Conservation (phyloP, 2,329 filamentous ascomycete species). For the Monilinia vaccinii-corymbosi region DNA sequence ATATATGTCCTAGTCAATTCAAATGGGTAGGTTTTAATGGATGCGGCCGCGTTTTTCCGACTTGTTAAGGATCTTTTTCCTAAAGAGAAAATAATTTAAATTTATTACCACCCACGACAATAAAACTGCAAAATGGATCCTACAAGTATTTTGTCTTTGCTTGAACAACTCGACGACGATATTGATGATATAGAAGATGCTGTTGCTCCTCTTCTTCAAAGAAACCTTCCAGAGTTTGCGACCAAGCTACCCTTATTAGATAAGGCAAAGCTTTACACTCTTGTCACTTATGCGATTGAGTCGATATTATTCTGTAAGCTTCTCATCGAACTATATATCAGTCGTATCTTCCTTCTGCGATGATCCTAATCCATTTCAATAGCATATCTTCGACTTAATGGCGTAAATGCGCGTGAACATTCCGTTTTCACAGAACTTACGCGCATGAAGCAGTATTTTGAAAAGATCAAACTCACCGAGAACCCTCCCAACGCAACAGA, state of each 20-base stretch:
- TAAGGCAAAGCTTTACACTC: slow-evolving; percentile 87
- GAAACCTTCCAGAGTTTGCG: slow-evolving; percentile 55
- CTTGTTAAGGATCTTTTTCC: background rate
- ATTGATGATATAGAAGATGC: slow-evolving; percentile 70
- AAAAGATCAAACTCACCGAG: slow-evolving; percentile 77
- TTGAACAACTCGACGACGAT: slow-evolving; percentile 57
- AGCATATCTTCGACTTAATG: slow-evolving; percentile 72
- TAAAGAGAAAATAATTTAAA: too few species aligned
- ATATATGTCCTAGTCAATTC: too few species aligned
- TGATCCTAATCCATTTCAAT: slow-evolving; percentile 13
- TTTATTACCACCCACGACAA: too few species aligned
- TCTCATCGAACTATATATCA: background rate
- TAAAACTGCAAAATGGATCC: slow-evolving; percentile 33
- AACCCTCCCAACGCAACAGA: slow-evolving; percentile 36
- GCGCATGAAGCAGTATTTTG: slow-evolving; percentile 83
- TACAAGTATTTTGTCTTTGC: slow-evolving; percentile 23
- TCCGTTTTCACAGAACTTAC: slow-evolving; percentile 78
- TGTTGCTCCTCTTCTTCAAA: slow-evolving; percentile 63
- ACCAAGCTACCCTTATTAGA: slow-evolving; percentile 84
- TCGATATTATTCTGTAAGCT: slow-evolving; percentile 74
- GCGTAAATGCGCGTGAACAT: slow-evolving; percentile 73
- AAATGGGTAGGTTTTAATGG: background rate
- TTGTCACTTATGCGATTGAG: slow-evolving; percentile 81
- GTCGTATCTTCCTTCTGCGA: background rate
- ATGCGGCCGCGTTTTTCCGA: slow-evolving; percentile 3